Base-by-base conservation (phyloP, 257 asterid species). In the Gynochthodes officinalis region DNA sequence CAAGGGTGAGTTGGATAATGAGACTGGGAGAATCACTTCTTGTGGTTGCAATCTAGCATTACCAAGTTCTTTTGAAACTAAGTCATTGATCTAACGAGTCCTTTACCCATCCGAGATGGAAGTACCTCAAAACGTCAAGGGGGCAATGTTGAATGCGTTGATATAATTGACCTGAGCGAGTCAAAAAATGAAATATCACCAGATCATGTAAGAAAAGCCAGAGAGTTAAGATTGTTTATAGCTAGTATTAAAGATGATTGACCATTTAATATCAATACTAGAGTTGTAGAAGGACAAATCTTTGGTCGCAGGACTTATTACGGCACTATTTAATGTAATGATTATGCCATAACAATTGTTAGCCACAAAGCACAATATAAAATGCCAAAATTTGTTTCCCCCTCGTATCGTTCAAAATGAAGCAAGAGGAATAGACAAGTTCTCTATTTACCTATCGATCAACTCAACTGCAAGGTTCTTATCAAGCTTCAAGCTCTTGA, bases 111-210 rank as follows among this genome's bases (percentile, higher is more conserved):
- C 12, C 58, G 32, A 19, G 48, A 50, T 18, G 76, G 75, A 18
- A 23, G 64, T 27, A 71, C 53, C 57, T 67, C 86, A 9, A 82
- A 72, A 68, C 37, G 33, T 35, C 74, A 35, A 40, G 78, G 62
- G 37, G 63, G 60, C 39, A 75, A 73, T 4, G 75, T n/a, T 67
- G 63, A 63, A 73, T 19, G 70, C 62, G 28, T 73, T 3, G 85
- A 84, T 53, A 81, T 89, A 70, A 72, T 94, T 62, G 96, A 91
- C 74, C 76, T 88, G 81, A 87, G 89, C 62, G 97, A 94, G 61
- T 78, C 91, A 0, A 96, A 89, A 54, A 75, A 78, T 44, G 99
- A 88, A 5, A 69, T 44, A 37, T 88, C 96, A 4, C 92, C 96
- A 39, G 84, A 83, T 61, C 91, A 89, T 79, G 82, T 72, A 72